Base-by-base conservation (phyloP, 139 green algal species). In the Haematococcus lacustris region DNA sequence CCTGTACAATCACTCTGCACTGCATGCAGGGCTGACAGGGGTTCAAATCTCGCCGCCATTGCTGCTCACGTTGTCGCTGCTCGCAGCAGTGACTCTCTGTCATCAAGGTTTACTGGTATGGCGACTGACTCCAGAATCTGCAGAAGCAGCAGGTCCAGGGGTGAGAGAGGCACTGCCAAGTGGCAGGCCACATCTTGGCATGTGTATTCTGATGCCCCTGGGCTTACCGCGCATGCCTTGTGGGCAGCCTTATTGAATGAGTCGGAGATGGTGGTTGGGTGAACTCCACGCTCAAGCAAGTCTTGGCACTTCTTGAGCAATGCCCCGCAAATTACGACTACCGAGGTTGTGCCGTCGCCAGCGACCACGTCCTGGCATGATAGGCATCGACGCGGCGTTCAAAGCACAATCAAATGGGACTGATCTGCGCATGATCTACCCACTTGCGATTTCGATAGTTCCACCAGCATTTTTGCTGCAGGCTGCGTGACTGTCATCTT, bases 381-480 rank as follows among this genome's bases (percentile, higher is more conserved):
- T 1, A 30, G 40, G 69, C 7, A 68, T 32, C 26, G 4, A 32
- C 68, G 38, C 32, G 41, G 68, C 3, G 9, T 57, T 41, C 53
- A 23, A 23, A 50, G 37, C 70, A 66, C 26, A 38, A 3, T 32
- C 13, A 37, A n/a, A 28, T 60, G 39, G 60, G 28, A 39, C 7
- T 66, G 60, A 66, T 66, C 60, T 66, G 60, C 4, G 47, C 47
- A 57, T 57, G 47, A 57, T 33, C 21, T n/a, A 35, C 74, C 5
- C 69, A 93, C 90, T 82, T 96, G 93, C 6, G 87, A 93, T 80
- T 98, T 97, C 9, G 93, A 91, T 35, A 99, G 86, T 79, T 99
- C 96, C 43, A 99, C 95, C 3, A 99, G 88, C 95, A 99, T 99
- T 78, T 99, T 99, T 30, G 96, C 95, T 35, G 95, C 96, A 23